A percentile compares a stretch with the other conserved stretches of the same genome.
These are phyloP conservation scores for Salix arbutifolia DNA, from an alignment of 345 rosid genomes.

Conservation along the genomic window DNA sequence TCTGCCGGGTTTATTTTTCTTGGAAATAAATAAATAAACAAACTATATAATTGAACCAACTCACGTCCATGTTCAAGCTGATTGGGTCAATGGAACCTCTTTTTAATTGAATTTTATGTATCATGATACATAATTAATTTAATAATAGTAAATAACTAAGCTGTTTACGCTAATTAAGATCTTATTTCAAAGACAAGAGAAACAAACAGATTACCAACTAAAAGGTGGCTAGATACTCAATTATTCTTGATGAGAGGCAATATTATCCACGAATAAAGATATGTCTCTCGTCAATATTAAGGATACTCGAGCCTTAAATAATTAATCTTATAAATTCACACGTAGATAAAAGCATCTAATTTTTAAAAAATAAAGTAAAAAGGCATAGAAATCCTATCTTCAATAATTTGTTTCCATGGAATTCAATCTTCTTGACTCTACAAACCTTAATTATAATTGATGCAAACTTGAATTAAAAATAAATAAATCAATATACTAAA, in stretches of 20 bases:
- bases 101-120: not conserved
- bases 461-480: no score
- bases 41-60: constrained; percentile 8
- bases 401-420: no score
- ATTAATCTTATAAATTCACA: not conserved
- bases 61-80: constrained; percentile 20
- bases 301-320: not conserved
- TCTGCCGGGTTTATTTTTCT: constrained; percentile 27
- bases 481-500: no score
- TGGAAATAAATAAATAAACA: constrained; percentile 1
- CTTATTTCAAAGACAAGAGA: not conserved
- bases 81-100: constrained; percentile 24
- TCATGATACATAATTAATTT: not conserved
- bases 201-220: constrained; percentile 13
- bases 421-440: no score
- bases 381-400: no score
- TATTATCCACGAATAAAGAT: not conserved
- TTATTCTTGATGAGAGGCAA: not conserved
- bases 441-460: no score
- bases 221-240: not conserved
- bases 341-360: no score
- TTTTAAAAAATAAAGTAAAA: no score
- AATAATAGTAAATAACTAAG: no score
- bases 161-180: not conserved
- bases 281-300: not conserved